Conservation (phyloP, 192 early-diverging fungal genomes). For the Martensiomyces pterosporus region DNA sequence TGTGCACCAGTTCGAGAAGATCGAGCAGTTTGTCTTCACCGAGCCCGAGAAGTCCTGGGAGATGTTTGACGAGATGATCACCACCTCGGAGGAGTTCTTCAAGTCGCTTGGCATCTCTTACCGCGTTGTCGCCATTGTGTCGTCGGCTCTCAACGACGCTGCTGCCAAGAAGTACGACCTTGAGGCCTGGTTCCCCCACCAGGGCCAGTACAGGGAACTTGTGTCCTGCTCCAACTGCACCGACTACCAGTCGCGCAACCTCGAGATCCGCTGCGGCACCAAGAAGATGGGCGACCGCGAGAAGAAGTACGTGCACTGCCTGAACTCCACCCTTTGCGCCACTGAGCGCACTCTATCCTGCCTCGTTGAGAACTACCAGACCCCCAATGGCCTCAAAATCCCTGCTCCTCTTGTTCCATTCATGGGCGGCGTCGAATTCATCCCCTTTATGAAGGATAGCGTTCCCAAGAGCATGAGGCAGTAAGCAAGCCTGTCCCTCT, state of each 20-base stretch:
- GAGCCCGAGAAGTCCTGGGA: slow-evolving; percentile 99
- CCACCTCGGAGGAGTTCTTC: slow-evolving; percentile 90
- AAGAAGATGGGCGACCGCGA: slow-evolving; percentile 95
- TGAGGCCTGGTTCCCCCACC: slow-evolving; percentile 99
- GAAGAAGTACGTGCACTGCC: slow-evolving; percentile 95
- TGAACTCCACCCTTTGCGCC: slow-evolving; percentile 96
- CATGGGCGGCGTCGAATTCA: slow-evolving; percentile 90
- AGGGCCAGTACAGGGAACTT: slow-evolving; percentile 96
- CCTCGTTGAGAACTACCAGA: slow-evolving; percentile 96
- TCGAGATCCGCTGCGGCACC: slow-evolving; percentile 94
- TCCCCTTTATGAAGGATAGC: slow-evolving; percentile 62
- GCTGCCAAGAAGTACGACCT: slow-evolving; percentile 99
- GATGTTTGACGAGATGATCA: slow-evolving; percentile 96
- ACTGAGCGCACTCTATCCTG: slow-evolving; percentile 94
- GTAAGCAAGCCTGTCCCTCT: too few species aligned
- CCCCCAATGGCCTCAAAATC: slow-evolving; percentile 80
- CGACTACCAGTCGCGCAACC: slow-evolving; percentile 91
- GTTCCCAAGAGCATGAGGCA: slow-evolving; percentile 41
- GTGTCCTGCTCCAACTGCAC: slow-evolving; percentile 99
- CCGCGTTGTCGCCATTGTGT: slow-evolving; percentile 93
- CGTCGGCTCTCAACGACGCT: slow-evolving; percentile 96
- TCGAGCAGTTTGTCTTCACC: slow-evolving; percentile 96
- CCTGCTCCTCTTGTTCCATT: slow-evolving; percentile 82
- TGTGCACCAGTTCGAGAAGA: slow-evolving; percentile 99
- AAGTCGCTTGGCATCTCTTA: slow-evolving; percentile 90